Percentiles rank a stretch among this genome's conserved stretches.
Evolutionary conservation across 192 early-diverging fungal genomes (phyloP).

Genomic region (Chytriomyces sp.): DNA sequence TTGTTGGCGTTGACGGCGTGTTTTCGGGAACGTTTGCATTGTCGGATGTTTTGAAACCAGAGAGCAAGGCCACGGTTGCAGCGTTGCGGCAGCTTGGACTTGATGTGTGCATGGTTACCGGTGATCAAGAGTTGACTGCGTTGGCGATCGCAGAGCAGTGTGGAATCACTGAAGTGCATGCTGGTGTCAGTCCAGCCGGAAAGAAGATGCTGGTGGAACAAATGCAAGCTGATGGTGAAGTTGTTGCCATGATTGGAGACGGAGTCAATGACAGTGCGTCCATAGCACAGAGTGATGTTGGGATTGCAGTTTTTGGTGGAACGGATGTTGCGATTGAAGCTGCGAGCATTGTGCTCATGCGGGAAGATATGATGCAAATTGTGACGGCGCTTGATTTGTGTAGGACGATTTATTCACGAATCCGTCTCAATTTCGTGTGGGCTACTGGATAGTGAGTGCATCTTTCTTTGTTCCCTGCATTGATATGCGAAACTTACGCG

Average conservation of each 20-base stretch:
- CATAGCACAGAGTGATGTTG: conserved; percentile 82
- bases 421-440: conserved; percentile 86
- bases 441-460: conserved; percentile 24
- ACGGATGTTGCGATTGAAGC: conserved; percentile 97
- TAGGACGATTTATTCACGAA: conserved; percentile 81
- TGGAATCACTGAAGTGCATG: conserved; percentile 85
- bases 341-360: conserved; percentile 91
- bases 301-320: conserved; percentile 86
- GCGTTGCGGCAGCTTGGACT: conserved; percentile 77
- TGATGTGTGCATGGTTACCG: conserved; percentile 89
- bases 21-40: conserved; percentile 58
- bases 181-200: conserved; percentile 87
- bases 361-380: conserved; percentile 83
- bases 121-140: conserved; percentile 87
- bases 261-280: conserved; percentile 96
- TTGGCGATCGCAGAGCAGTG: conserved; percentile 79
- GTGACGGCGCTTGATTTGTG: conserved; percentile 86
- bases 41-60: conserved; percentile 84
- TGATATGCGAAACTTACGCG: neutral
- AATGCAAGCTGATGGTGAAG: conserved; percentile 64
- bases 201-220: conserved; percentile 78
- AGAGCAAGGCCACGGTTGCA: conserved; percentile 70
- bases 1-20: conserved; percentile 71
- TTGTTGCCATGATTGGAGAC: conserved; percentile 94
- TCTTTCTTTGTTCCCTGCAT: neutral